Evolutionary conservation across 2,329 filamentous ascomycete genomes (phyloP).

Genomic region (Beauveria pseudobassiana): DNA sequence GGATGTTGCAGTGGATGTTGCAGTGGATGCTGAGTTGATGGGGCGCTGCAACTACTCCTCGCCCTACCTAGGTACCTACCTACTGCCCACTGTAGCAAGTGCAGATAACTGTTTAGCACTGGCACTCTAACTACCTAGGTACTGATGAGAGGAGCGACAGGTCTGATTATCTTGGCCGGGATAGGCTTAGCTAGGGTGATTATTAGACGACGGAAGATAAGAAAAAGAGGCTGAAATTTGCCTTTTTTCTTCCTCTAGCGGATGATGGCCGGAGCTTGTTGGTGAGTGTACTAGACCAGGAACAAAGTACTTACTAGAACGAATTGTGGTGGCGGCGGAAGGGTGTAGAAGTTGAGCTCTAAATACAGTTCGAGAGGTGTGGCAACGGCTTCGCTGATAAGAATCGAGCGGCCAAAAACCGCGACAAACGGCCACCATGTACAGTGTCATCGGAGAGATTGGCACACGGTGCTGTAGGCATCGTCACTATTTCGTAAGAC

Average conservation of each 20-base stretch:
- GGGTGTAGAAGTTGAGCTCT: not conserved
- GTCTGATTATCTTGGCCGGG: not conserved
- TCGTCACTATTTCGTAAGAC: constrained; percentile 2
- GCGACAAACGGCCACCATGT: not conserved
- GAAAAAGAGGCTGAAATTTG: not conserved
- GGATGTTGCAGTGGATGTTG: constrained; percentile 8
- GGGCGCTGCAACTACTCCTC: not conserved
- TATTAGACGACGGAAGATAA: not conserved
- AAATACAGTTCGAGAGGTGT: not conserved
- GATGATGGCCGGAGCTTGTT: not conserved
- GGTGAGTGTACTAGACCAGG: no score
- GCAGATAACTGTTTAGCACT: not conserved
- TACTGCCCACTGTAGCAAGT: not conserved
- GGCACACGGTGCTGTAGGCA: not conserved
- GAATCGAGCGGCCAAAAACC: not conserved
- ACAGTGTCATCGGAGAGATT: not conserved
- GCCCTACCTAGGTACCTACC: not conserved
- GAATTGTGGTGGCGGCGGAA: not conserved
- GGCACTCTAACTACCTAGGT: no score
- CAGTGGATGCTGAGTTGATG: not conserved
- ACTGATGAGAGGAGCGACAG: no score
- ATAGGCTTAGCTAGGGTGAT: not conserved
- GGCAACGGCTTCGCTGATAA: not conserved
- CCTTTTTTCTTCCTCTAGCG: not conserved
- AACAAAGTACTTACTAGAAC: not conserved